These are phyloP conservation scores for Alternaria viburni DNA, from an alignment of 2,329 filamentous ascomycete genomes.

Conservation along the genomic window DNA sequence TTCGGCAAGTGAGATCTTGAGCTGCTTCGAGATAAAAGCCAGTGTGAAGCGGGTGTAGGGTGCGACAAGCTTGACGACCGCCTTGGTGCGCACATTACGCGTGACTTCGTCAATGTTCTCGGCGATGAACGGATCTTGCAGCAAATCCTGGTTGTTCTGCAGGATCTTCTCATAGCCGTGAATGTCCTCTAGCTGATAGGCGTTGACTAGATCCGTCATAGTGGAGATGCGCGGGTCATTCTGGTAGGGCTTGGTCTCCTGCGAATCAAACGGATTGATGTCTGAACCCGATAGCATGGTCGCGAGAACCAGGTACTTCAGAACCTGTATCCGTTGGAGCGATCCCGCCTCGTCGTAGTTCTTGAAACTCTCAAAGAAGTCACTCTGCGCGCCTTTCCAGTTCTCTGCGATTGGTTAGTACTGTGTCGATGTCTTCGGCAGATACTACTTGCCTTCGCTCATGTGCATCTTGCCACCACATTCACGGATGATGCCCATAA, in stretches of 20 bases:
- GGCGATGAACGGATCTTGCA: slow-evolving; percentile 93
- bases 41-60: slow-evolving; percentile 94
- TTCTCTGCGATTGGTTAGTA: slow-evolving; percentile 68
- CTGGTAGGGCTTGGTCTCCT: slow-evolving; percentile 98
- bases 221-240: slow-evolving; percentile 92
- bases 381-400: slow-evolving; percentile 95
- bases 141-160: slow-evolving; percentile 83
- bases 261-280: slow-evolving; percentile 98
- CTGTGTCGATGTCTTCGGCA: slow-evolving; percentile 15
- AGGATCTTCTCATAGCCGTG: slow-evolving; percentile 88
- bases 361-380: slow-evolving; percentile 98
- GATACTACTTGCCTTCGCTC: slow-evolving; percentile 71
- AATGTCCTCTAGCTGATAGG: slow-evolving; percentile 95
- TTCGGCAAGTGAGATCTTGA: slow-evolving; percentile 83
- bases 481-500: slow-evolving; percentile 98
- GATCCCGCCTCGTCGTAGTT: slow-evolving; percentile 99
- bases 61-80: slow-evolving; percentile 88
- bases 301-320: slow-evolving; percentile 94
- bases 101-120: slow-evolving; percentile 99
- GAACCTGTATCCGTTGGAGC: slow-evolving; percentile 92
- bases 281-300: slow-evolving; percentile 99
- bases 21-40: slow-evolving; percentile 82
- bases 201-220: slow-evolving; percentile 96
- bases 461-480: slow-evolving; percentile 99
- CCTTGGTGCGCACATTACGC: slow-evolving; percentile 96